Conservation (phyloP, 1,284 basidiomycete species). For the Microbotryomycetes sp. region DNA sequence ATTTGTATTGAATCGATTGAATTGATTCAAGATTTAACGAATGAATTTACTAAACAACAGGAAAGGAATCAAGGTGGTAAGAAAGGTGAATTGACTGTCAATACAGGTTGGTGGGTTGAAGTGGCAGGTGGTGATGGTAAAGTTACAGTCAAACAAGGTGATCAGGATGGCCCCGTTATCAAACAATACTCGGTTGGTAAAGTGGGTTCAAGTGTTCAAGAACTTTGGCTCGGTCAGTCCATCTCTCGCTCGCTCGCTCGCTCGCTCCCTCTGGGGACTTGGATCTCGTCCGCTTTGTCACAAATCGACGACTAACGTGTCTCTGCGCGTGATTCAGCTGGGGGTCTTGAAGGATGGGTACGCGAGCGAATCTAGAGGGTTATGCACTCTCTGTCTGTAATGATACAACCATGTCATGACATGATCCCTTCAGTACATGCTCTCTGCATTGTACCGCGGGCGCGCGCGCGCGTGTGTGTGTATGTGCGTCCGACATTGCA, state of each 20-base stretch:
- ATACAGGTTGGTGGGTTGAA: constrained; percentile 59
- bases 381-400: no score
- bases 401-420: no score
- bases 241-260: neutral
- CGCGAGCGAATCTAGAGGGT: constrained; percentile 45
- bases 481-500: no score
- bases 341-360: constrained; percentile 51
- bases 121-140: constrained; percentile 63
- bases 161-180: constrained; percentile 44
- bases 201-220: constrained; percentile 85
- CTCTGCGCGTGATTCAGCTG: constrained; percentile 36
- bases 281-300: neutral
- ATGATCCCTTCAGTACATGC: no score
- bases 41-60: constrained; percentile 62
- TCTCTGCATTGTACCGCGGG: no score
- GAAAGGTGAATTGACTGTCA: constrained; percentile 72
- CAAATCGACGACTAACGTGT: neutral
- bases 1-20: constrained; percentile 90
- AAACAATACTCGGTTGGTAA: constrained; percentile 63
- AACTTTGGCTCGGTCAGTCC: constrained; percentile 52
- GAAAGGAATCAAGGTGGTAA: constrained; percentile 67
- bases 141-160: constrained; percentile 48
- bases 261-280: no score
- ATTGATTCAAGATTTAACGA: constrained; percentile 78
- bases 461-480: no score